Percentiles rank a stretch among this genome's conserved stretches.
phyloP scores from a whole-genome alignment of 2,329 filamentous ascomycete genomes.

The Colletotrichum orbiculare region DNA sequence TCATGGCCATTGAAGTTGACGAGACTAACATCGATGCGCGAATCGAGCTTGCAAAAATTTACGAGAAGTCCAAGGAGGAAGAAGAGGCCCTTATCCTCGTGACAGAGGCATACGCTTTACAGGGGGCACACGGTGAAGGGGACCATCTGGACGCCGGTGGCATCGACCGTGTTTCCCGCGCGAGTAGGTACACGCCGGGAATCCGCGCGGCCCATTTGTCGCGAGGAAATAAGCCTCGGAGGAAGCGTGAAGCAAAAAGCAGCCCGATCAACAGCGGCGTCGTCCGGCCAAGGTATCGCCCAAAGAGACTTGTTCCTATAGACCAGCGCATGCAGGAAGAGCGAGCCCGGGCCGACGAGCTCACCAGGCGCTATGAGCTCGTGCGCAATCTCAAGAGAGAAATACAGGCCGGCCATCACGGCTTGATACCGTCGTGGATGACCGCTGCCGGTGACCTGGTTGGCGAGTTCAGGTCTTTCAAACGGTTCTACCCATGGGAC shows the following conservation, averaged over 20 bases:
- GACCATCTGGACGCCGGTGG: slow-evolving; percentile 27
- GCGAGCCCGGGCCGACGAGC: slow-evolving; percentile 51
- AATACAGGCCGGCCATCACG: slow-evolving; percentile 54
- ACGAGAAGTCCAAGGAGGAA: slow-evolving; percentile 77
- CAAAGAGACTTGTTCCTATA: slow-evolving; percentile 57
- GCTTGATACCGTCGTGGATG: slow-evolving; percentile 66
- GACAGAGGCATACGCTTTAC: slow-evolving; percentile 77
- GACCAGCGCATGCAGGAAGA: slow-evolving; percentile 58
- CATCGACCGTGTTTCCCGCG: background rate
- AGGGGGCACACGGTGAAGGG: slow-evolving; percentile 56
- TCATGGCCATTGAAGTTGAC: slow-evolving; percentile 78
- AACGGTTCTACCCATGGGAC: slow-evolving; percentile 74
- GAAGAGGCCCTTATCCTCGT: slow-evolving; percentile 83
- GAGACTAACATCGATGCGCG: slow-evolving; percentile 79
- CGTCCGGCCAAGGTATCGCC: slow-evolving; percentile 51
- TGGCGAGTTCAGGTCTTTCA: slow-evolving; percentile 72
- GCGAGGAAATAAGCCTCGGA: slow-evolving; percentile 15
- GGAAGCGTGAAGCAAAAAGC: slow-evolving; percentile 13
- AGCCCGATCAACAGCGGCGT: slow-evolving; percentile 35
- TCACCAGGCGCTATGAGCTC: slow-evolving; percentile 55
- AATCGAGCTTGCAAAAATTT: slow-evolving; percentile 84
- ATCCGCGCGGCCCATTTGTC: slow-evolving; percentile 6
- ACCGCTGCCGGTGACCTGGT: slow-evolving; percentile 67
- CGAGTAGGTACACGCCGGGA: background rate
- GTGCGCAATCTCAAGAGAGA: slow-evolving; percentile 55